These are phyloP conservation scores for Aspergillus sergii DNA, from an alignment of 2,329 filamentous ascomycete species.

Conservation along the genomic window DNA sequence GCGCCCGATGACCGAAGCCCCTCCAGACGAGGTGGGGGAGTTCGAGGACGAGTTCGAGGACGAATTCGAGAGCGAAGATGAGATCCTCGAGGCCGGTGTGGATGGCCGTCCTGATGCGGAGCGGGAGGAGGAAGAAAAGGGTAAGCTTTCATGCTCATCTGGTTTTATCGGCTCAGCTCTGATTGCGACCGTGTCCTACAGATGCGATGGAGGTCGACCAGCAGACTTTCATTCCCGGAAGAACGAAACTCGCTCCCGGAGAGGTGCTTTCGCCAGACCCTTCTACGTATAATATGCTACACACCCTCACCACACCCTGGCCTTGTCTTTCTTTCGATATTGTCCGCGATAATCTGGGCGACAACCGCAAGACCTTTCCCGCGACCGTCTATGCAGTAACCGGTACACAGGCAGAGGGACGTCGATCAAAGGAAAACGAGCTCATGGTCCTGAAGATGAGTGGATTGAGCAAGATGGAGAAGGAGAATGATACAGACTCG, in stretches of 20 bases:
- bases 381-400: slow-evolving; percentile 93
- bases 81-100: slow-evolving; percentile 91
- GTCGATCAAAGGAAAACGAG: slow-evolving; percentile 80
- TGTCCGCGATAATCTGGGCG: slow-evolving; percentile 79
- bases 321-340: slow-evolving; percentile 97
- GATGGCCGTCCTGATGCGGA: slow-evolving; percentile 91
- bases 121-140: slow-evolving; percentile 81
- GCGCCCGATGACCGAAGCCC: slow-evolving; percentile 54
- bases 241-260: slow-evolving; percentile 85
- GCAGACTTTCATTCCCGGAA: slow-evolving; percentile 91
- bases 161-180: slow-evolving; percentile 11
- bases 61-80: slow-evolving; percentile 91
- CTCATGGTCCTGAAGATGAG: slow-evolving; percentile 96
- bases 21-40: slow-evolving; percentile 60
- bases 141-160: slow-evolving; percentile 43
- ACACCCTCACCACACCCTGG: slow-evolving; percentile 92
- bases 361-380: slow-evolving; percentile 89
- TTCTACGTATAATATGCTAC: slow-evolving; percentile 97
- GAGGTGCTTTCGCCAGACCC: slow-evolving; percentile 89
- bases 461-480: slow-evolving; percentile 84
- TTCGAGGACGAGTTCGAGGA: slow-evolving; percentile 86
- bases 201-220: slow-evolving; percentile 92
- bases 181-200: slow-evolving; percentile 30
- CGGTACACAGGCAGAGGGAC: slow-evolving; percentile 84
- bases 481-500: slow-evolving; percentile 67